phyloP scores from a whole-genome alignment of 176 grass and related monocot genomes.

The Zea mays region Zm-B73-REFERENCE-NAM-5.0 NC_050098.1:163838501-163839000 shows the following conservation, averaged over 20 bases:
- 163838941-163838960: background rate
- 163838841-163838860: conserved; percentile 1
- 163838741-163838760: conserved; percentile 2
- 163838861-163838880: conserved; percentile 12
- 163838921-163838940: conserved; percentile 18
- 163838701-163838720: background rate
- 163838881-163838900: background rate
- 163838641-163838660: conserved; percentile 13
- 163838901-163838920: conserved; percentile 24
- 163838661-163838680: conserved; percentile 2
- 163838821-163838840: background rate
- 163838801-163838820: conserved; percentile 9
- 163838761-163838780: background rate
- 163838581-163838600: conserved; percentile 96
- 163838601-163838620: conserved; percentile 99
- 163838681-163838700: background rate
- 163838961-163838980: conserved; percentile 8
- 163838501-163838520: conserved; percentile 39
- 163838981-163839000: conserved; percentile 7
- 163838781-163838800: background rate
- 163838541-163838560: conserved; percentile 81
- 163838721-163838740: conserved; percentile 20
- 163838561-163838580: conserved; percentile 97
- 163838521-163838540: conserved; percentile 48
- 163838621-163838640: conserved; percentile 19